phyloP scores from a whole-genome alignment of 208 protist genomes.

The Entamoeba nuttalli region DNA sequence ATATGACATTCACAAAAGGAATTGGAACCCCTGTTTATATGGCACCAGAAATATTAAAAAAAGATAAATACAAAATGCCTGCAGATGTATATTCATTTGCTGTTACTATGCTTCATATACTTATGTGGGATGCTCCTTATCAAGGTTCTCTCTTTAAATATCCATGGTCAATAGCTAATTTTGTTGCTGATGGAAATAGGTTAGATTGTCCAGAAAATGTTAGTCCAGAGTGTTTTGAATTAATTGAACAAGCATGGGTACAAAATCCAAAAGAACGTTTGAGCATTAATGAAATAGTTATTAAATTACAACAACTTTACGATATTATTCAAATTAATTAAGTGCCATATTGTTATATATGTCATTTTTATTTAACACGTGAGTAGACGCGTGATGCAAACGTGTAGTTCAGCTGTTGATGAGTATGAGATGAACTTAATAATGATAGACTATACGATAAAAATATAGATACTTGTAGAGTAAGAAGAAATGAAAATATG shows the following conservation, averaged over 20 bases:
- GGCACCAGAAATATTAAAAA: background rate
- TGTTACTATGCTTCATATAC: background rate
- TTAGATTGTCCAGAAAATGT: background rate
- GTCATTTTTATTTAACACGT: too few relatives aligned
- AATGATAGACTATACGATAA: too few relatives aligned
- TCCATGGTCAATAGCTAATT: background rate
- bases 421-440: too few relatives aligned
- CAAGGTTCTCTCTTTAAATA: background rate
- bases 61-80: background rate
- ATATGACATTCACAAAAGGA: background rate
- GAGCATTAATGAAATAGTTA: background rate
- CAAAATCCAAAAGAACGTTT: background rate
- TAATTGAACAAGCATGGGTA: background rate
- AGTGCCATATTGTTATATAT: too few relatives aligned
- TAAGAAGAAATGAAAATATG: too few relatives aligned
- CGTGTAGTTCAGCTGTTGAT: too few relatives aligned
- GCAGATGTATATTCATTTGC: background rate
- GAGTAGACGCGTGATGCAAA: too few relatives aligned
- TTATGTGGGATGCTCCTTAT: background rate
- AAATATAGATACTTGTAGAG: too few relatives aligned
- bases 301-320: background rate
- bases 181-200: background rate
- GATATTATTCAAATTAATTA: background rate
- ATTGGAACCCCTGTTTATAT: background rate
- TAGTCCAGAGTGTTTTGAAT: background rate